Evolutionary conservation across 345 rosid genomes (phyloP).

Genomic region (Citrus sinensis): DVS_A1.0 CM039165.1:32525001-32525500

Average conservation of each 20-base stretch:
- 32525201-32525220: neutral
- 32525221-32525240: neutral
- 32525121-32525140: neutral
- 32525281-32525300: neutral
- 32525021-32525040: neutral
- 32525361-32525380: neutral
- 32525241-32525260: neutral
- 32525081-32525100: neutral
- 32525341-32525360: neutral
- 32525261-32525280: neutral
- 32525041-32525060: neutral
- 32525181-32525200: neutral
- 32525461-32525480: neutral
- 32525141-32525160: neutral
- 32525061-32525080: neutral
- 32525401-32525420: neutral
- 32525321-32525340: neutral
- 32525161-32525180: neutral
- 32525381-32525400: neutral
- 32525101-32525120: neutral
- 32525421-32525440: slow-evolving; percentile 7
- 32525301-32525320: neutral
- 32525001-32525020: neutral
- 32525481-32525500: slow-evolving; percentile 60
- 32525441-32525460: neutral